These are phyloP conservation scores for Aspergillus sp. DNA, from an alignment of 2,329 filamentous ascomycete species.

Conservation along the genomic window DNA sequence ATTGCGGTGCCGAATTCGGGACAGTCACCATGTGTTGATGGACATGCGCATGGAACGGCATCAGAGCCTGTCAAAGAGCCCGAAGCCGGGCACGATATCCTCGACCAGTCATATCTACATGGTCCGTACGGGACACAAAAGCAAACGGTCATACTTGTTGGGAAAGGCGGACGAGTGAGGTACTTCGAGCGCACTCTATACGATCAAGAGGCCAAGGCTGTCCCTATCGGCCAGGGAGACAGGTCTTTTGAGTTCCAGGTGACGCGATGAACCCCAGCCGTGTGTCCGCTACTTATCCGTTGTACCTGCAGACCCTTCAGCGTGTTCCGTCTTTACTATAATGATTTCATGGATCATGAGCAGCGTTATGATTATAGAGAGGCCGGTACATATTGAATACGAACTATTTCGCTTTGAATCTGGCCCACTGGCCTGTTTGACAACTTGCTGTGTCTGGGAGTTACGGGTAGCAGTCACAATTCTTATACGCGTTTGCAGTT, in stretches of 20 bases:
- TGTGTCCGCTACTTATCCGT: neutral
- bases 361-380: neutral
- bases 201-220: constrained; percentile 51
- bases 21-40: neutral
- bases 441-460: neutral
- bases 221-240: constrained; percentile 26
- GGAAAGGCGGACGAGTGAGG: constrained; percentile 54
- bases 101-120: constrained; percentile 36
- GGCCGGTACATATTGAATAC: neutral
- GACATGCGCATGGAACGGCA: neutral
- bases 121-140: constrained; percentile 65
- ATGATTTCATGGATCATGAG: constrained; percentile 2
- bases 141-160: constrained; percentile 61
- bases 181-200: constrained; percentile 64
- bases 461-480: neutral
- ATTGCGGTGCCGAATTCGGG: neutral
- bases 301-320: neutral
- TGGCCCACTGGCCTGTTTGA: neutral
- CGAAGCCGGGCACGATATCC: constrained; percentile 21
- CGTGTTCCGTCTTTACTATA: neutral
- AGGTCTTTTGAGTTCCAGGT: constrained; percentile 15
- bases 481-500: neutral
- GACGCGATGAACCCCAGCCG: neutral
- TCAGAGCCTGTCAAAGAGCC: constrained; percentile 8
- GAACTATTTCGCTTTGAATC: neutral